phyloP scores from a whole-genome alignment of 257 asterid genomes.

The Capsicum rhomboideum region DNA sequence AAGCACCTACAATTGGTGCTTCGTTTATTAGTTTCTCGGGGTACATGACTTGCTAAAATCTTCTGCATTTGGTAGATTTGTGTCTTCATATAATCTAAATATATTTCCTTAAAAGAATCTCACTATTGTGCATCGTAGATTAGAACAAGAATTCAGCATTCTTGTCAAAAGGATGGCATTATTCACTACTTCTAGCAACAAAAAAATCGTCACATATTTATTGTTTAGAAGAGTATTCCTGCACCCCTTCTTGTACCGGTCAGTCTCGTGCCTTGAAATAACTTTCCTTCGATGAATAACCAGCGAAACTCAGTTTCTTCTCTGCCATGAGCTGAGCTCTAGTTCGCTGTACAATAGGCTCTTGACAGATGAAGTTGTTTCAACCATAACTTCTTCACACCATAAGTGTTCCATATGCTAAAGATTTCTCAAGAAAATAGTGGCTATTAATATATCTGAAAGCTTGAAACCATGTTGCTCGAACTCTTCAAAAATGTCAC shows the following conservation, averaged over 20 bases:
- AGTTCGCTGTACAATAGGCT: neutral
- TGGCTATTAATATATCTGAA: neutral
- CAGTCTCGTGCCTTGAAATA: neutral
- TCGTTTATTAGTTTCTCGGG: neutral
- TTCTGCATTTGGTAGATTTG: neutral
- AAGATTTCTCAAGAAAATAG: neutral
- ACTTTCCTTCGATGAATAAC: neutral
- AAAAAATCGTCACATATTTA: neutral
- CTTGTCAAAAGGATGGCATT: neutral
- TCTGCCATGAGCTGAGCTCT: neutral
- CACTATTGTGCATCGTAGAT: neutral
- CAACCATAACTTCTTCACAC: neutral
- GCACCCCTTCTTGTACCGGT: neutral
- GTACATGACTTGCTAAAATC: neutral
- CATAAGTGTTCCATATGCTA: neutral
- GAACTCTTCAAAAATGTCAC: neutral
- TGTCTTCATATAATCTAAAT: neutral
- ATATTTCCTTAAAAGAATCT: neutral
- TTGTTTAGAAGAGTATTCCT: neutral
- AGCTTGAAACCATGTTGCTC: neutral
- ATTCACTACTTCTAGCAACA: neutral
- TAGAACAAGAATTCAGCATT: neutral
- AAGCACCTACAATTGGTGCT: neutral
- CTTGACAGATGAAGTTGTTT: neutral
- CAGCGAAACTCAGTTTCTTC: neutral